A percentile compares a stretch with the other conserved stretches of the same genome.
These are phyloP conservation scores for Tricholoma furcatifolium DNA, from an alignment of 768 basidiomycete species.

Conservation along the genomic window DNA sequence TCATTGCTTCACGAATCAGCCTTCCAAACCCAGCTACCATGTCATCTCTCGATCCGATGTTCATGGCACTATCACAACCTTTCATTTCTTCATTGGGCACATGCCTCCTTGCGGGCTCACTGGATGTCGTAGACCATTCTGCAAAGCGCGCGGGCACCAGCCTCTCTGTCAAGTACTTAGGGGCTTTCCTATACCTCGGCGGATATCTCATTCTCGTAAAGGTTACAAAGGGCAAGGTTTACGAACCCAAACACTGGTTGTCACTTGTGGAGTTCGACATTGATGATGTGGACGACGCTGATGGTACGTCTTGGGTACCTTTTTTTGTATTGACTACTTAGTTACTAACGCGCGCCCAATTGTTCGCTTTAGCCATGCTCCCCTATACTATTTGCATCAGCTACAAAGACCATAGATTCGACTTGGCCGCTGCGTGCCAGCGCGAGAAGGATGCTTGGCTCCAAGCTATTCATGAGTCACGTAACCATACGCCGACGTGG, in stretches of 20 bases:
- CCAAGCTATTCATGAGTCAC: constrained; percentile 56
- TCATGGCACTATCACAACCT: constrained; percentile 42
- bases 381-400: constrained; percentile 80
- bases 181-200: constrained; percentile 83
- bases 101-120: constrained; percentile 77
- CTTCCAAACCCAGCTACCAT: constrained; percentile 29
- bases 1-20: constrained; percentile 67
- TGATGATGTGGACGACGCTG: constrained; percentile 63
- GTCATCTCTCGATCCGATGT: constrained; percentile 25
- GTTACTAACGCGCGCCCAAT: constrained; percentile 1
- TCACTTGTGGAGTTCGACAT: constrained; percentile 72
- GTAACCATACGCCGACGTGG: constrained; percentile 47
- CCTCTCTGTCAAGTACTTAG: constrained; percentile 82
- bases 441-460: constrained; percentile 91
- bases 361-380: constrained; percentile 57
- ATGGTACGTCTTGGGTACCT: constrained; percentile 54
- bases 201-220: constrained; percentile 89
- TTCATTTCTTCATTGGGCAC: constrained; percentile 77
- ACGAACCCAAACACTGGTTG: constrained; percentile 91
- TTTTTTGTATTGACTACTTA: background rate
- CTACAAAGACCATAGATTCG: constrained; percentile 71
- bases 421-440: constrained; percentile 82
- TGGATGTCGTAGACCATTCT: constrained; percentile 81
- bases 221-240: constrained; percentile 74
- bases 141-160: constrained; percentile 44